A percentile compares a stretch with the other conserved stretches of the same genome.
phyloP scores from a whole-genome alignment of 805 yeast genomes.

The Pichia scutulata region DNA sequence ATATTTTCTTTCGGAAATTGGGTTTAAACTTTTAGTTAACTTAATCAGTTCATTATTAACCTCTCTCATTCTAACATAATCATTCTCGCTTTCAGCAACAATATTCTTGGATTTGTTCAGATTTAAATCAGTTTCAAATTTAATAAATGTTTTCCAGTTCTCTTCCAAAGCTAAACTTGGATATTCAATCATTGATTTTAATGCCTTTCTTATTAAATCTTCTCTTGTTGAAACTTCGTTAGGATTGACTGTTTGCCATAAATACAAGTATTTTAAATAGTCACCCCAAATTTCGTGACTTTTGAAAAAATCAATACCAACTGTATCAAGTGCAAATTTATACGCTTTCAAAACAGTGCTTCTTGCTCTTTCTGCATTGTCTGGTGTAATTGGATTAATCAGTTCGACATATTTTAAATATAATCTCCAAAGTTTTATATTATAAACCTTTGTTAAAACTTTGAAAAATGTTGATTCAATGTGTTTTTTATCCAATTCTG shows the following conservation, averaged over 20 bases:
- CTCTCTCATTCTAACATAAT: constrained; percentile 81
- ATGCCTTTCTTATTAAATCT: constrained; percentile 68
- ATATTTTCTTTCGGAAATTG: constrained; percentile 11
- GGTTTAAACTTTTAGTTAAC: constrained; percentile 31
- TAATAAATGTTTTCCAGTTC: constrained; percentile 72
- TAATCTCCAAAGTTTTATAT: constrained; percentile 65
- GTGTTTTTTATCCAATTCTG: constrained; percentile 51
- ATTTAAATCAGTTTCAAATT: constrained; percentile 75
- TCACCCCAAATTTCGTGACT: constrained; percentile 74
- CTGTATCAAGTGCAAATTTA: constrained; percentile 69
- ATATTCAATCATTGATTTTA: constrained; percentile 59
- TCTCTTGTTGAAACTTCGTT: constrained; percentile 82
- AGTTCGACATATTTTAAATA: constrained; percentile 75
- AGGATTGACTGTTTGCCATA: constrained; percentile 69
- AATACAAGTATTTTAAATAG: constrained; percentile 68
- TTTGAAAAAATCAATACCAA: constrained; percentile 64
- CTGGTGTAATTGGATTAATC: constrained; percentile 55
- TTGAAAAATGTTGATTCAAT: constrained; percentile 63
- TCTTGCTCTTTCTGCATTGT: constrained; percentile 63
- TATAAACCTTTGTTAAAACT: constrained; percentile 53
- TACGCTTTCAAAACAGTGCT: constrained; percentile 70
- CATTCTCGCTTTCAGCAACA: constrained; percentile 73
- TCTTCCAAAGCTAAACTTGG: constrained; percentile 72
- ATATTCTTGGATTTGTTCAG: constrained; percentile 70
- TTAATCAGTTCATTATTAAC: constrained; percentile 64